Evolutionary conservation across 805 yeast genomes (phyloP).

Genomic region (Diddensiella santjacobensis): DNA sequence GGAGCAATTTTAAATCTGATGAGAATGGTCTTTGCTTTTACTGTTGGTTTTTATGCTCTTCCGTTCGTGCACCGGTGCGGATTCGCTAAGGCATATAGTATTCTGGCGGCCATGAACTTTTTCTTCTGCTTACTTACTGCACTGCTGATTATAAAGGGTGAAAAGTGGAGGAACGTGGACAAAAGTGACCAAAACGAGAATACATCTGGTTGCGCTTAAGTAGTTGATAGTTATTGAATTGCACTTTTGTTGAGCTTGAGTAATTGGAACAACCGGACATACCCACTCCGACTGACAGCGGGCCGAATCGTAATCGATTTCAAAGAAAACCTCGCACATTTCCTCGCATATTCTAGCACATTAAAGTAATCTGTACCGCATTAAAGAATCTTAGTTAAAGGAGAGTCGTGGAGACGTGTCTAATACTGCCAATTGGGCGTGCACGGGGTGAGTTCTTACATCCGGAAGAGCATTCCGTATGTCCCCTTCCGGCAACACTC

Average conservation of each 20-base stretch:
- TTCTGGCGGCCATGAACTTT: constrained; percentile 3
- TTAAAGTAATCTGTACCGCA: too few relatives aligned
- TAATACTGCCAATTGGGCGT: too few relatives aligned
- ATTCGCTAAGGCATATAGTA: constrained; percentile 4
- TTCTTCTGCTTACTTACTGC: neutral
- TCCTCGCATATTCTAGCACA: too few relatives aligned
- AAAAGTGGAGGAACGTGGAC: constrained; percentile 10
- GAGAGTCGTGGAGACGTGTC: too few relatives aligned
- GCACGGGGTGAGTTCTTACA: too few relatives aligned
- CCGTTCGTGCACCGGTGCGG: constrained; percentile 6
- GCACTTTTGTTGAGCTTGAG: neutral
- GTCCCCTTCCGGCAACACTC: too few relatives aligned
- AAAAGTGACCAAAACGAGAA: constrained; percentile 10
- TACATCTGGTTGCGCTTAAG: constrained; percentile 8
- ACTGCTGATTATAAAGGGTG: constrained; percentile 3
- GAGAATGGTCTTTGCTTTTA: constrained; percentile 6
- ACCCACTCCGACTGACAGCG: too few relatives aligned
- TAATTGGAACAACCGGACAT: too few relatives aligned
- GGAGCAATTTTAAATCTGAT: constrained; percentile 6
- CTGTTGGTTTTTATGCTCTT: constrained; percentile 10
- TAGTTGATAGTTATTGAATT: neutral
- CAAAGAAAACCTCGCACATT: too few relatives aligned
- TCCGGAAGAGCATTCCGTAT: too few relatives aligned
- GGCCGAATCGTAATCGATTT: too few relatives aligned
- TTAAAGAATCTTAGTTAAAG: too few relatives aligned